phyloP scores from a whole-genome alignment of 2,329 filamentous ascomycete genomes.

The Xylaria sp. region DNA sequence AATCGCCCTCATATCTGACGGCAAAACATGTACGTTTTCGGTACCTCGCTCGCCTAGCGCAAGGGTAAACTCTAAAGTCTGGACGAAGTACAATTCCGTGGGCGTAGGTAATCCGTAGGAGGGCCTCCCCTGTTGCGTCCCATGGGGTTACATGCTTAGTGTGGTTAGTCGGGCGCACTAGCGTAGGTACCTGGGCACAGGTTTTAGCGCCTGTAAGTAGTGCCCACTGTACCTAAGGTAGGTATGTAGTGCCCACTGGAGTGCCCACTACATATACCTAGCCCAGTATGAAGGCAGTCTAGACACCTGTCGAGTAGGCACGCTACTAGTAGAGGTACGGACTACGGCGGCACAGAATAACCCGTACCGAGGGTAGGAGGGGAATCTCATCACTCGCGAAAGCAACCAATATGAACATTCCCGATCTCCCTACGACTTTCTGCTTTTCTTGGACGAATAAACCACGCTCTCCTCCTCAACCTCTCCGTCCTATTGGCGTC shows the following conservation, averaged over 20 bases:
- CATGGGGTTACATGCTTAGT: neutral
- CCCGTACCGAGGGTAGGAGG: constrained; percentile 10
- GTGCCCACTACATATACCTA: no score
- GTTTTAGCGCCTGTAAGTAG: neutral
- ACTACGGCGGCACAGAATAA: neutral
- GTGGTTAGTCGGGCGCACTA: neutral
- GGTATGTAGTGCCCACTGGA: no score
- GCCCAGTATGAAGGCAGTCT: neutral
- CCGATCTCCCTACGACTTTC: neutral
- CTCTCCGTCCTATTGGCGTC: neutral
- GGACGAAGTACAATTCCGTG: neutral
- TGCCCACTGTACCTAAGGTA: neutral
- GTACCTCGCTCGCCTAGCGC: neutral
- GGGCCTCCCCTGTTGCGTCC: neutral
- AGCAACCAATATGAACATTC: constrained; percentile 11
- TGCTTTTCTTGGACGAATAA: neutral
- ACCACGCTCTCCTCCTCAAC: neutral
- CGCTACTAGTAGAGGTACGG: neutral
- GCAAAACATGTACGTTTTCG: neutral
- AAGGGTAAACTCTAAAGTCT: neutral
- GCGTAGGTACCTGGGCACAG: neutral
- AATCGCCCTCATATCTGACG: neutral
- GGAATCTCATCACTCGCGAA: constrained; percentile 17
- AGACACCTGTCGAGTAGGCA: neutral
- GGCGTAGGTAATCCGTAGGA: neutral